Evolutionary conservation across 805 yeast species (phyloP), one percentile per base, ranked within the genome.

Genomic region (Saturnispora gosingensis): DNA sequence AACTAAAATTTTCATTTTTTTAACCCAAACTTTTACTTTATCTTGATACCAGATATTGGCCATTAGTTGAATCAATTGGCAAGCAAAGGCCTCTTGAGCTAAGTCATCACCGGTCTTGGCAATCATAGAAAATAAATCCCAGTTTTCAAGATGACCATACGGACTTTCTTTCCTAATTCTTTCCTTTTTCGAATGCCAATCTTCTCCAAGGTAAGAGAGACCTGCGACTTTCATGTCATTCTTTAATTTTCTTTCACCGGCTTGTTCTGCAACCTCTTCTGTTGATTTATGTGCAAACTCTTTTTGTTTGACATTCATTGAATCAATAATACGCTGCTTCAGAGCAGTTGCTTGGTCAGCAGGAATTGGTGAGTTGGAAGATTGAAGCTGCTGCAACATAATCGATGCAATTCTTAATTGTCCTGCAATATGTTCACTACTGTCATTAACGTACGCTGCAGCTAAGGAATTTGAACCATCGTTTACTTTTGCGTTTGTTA

Each of bases 381-480:
- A 78, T 54, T 93, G 97, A 30, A 93, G 69, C 65, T 93, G 99
- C 9, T 89, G 81, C 27, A 93, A 71, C 96, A 93, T 93, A 4
- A 93, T 86, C 1, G 97, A 87, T 0, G 99, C 97, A 27, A 95
- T 90, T 58, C 97, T 77, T 91, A 93, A 88, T 66, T 93, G 98
- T 8, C 88, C 83, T 0, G 97, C 95, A 35, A 88, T 67, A 54
- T 80, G 68, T 44, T 66, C 67, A 43, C 58, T 59, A 32, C 18
- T 38, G 22, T 63, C 64, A 11, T 54, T 34, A 45, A 10, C 43
- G 11, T 36, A 36, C 10, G 24, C 24, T 25, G 15, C 11, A 13
- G 39, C 16, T 32, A 15, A 28, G 4, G 38, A n/a, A n/a, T 16
- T 18, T 10, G 34, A 4, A 4, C 16, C 36, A 24, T 3, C 18